Evolutionary conservation across 148 eudicot species (phyloP).

Genomic region (Polygonum aviculare): DNA sequence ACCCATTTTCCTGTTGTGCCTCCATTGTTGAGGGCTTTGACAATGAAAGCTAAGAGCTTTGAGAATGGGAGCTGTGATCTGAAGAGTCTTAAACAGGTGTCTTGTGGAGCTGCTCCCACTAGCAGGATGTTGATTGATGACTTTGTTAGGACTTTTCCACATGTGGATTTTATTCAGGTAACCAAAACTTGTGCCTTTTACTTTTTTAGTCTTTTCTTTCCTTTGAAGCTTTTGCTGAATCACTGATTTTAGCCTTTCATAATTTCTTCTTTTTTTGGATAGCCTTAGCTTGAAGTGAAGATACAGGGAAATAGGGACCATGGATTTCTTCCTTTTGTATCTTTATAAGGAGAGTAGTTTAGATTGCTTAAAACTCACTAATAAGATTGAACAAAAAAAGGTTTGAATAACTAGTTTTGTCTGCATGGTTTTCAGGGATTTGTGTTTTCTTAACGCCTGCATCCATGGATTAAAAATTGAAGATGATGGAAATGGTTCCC

Average conservation of each 20-base stretch:
- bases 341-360: too few species aligned
- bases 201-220: not conserved
- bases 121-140: constrained; percentile 44
- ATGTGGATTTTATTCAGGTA: constrained; percentile 94
- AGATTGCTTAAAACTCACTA: not conserved
- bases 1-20: constrained; percentile 82
- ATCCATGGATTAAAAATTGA: not conserved
- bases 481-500: not conserved
- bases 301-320: not conserved
- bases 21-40: constrained; percentile 53
- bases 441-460: not conserved
- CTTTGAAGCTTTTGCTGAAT: constrained; percentile 5
- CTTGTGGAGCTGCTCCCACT: constrained; percentile 81
- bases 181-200: not conserved
- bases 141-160: constrained; percentile 44
- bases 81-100: constrained; percentile 77
- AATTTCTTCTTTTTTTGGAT: not conserved
- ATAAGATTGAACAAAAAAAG: not conserved
- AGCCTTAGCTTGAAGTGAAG: constrained; percentile 4
- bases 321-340: too few species aligned
- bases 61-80: constrained; percentile 18
- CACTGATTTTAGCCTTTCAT: not conserved
- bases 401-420: not conserved
- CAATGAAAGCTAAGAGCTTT: constrained; percentile 29
- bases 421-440: not conserved